A percentile compares a stretch with the other conserved stretches of the same genome.
These are phyloP conservation scores for Hypericum androsaemum DNA, from an alignment of 345 rosid genomes.

Conservation along the genomic window DNA sequence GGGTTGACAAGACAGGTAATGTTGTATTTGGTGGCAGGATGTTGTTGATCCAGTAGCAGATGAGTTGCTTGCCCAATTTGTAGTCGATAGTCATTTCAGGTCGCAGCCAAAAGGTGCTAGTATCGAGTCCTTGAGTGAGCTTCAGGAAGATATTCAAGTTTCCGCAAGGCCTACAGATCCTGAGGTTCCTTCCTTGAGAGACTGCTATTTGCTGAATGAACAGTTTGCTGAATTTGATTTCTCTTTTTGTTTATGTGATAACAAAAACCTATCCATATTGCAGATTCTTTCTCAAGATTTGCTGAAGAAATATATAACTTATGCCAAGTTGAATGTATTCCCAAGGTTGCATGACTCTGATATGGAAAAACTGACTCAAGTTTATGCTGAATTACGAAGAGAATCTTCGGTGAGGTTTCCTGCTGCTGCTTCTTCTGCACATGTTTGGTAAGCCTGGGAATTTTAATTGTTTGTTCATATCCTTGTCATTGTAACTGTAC, in stretches of 20 bases:
- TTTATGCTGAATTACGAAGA: conserved; percentile 80
- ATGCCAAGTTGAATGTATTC: conserved; percentile 80
- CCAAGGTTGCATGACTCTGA: conserved; percentile 78
- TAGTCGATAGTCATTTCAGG: conserved; percentile 85
- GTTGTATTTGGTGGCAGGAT: conserved; percentile 48
- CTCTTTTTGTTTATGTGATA: conserved; percentile 8
- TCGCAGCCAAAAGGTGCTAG: conserved; percentile 77
- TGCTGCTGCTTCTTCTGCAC: background rate
- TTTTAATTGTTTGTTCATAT: background rate
- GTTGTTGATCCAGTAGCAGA: conserved; percentile 86
- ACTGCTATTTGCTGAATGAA: background rate
- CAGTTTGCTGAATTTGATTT: conserved; percentile 8
- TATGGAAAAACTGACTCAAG: conserved; percentile 78
- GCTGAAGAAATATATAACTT: conserved; percentile 85
- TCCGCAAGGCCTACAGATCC: conserved; percentile 52
- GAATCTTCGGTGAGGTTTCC: conserved; percentile 62
- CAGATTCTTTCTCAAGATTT: conserved; percentile 76
- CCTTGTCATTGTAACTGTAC: conserved; percentile 11
- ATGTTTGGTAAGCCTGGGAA: conserved; percentile 1
- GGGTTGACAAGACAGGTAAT: background rate
- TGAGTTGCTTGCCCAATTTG: conserved; percentile 94
- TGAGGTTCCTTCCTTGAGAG: conserved; percentile 37
- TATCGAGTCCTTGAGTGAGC: conserved; percentile 40
- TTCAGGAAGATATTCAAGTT: conserved; percentile 44
- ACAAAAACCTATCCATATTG: conserved; percentile 5